phyloP scores from a whole-genome alignment of 2,329 filamentous ascomycete genomes.

The Penicillium sp. region DNA sequence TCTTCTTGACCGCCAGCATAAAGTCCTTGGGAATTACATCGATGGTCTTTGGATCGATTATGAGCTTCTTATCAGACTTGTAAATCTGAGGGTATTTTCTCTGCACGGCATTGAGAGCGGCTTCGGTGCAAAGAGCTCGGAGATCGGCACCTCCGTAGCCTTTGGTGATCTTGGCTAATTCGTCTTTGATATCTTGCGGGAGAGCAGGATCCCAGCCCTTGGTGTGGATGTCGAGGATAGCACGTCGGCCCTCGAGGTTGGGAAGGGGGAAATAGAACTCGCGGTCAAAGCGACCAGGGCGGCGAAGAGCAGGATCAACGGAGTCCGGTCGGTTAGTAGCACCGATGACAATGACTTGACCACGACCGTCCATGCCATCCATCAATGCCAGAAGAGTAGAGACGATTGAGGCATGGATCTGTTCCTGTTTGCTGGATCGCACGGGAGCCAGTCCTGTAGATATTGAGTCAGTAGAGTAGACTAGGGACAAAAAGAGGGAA shows the following conservation, averaged over 20 bases:
- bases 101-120: constrained; percentile 92
- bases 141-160: constrained; percentile 96
- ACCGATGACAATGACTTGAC: constrained; percentile 96
- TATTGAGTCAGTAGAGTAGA: constrained; percentile 7
- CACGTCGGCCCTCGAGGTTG: constrained; percentile 71
- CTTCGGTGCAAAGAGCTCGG: constrained; percentile 90
- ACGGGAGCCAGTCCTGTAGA: constrained; percentile 73
- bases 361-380: constrained; percentile 98
- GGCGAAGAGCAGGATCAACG: constrained; percentile 90
- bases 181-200: constrained; percentile 72
- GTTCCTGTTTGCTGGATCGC: constrained; percentile 95
- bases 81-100: constrained; percentile 97
- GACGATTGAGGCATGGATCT: constrained; percentile 97
- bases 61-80: constrained; percentile 79
- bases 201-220: constrained; percentile 83
- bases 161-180: constrained; percentile 81
- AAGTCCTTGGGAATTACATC: constrained; percentile 90
- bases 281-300: constrained; percentile 90
- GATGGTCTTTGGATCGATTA: constrained; percentile 83
- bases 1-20: constrained; percentile 94
- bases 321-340: constrained; percentile 98
- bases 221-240: constrained; percentile 94
- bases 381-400: constrained; percentile 90
- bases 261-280: constrained; percentile 98
- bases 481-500: not conserved